Percentiles rank a stretch among this genome's conserved stretches.
phyloP scores from a whole-genome alignment of 169 alveolate genomes.

The Babesia divergens region DNA sequence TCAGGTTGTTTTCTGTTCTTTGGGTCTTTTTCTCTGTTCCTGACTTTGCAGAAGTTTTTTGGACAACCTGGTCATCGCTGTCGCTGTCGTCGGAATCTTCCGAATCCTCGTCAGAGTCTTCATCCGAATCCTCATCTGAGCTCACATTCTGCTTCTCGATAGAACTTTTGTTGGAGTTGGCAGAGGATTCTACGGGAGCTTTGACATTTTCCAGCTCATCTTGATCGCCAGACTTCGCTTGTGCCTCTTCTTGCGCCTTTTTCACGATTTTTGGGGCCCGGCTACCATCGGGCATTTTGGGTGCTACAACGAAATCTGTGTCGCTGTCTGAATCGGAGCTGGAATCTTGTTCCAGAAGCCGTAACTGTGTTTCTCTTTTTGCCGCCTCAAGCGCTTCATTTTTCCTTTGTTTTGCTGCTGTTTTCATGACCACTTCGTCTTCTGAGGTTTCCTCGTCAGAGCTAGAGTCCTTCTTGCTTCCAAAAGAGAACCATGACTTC shows the following conservation, averaged over 20 bases:
- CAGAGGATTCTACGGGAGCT: background rate
- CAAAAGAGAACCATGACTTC: constrained; percentile 29
- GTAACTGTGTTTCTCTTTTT: background rate
- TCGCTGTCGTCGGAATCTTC: constrained; percentile 14
- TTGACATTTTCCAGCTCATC: background rate
- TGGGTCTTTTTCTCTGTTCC: no score
- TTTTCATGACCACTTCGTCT: background rate
- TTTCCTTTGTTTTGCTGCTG: background rate
- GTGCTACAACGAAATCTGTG: constrained; percentile 24
- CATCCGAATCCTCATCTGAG: constrained; percentile 3
- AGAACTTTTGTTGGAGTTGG: background rate
- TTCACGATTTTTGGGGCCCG: background rate
- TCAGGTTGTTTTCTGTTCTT: no score
- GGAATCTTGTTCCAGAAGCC: constrained; percentile 23
- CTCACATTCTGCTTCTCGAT: background rate
- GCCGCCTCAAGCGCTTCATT: background rate
- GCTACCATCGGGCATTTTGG: constrained; percentile 4
- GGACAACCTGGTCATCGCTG: no score
- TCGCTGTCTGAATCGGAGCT: constrained; percentile 29
- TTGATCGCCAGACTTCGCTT: background rate
- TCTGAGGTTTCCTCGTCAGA: background rate
- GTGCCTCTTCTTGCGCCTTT: background rate
- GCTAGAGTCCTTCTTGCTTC: constrained; percentile 14
- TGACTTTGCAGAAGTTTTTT: no score
- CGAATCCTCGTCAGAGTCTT: background rate